Evolutionary conservation across 1,284 basidiomycete genomes (phyloP).

Genomic region (Anthracocystis panici-leucophaei): DNA sequence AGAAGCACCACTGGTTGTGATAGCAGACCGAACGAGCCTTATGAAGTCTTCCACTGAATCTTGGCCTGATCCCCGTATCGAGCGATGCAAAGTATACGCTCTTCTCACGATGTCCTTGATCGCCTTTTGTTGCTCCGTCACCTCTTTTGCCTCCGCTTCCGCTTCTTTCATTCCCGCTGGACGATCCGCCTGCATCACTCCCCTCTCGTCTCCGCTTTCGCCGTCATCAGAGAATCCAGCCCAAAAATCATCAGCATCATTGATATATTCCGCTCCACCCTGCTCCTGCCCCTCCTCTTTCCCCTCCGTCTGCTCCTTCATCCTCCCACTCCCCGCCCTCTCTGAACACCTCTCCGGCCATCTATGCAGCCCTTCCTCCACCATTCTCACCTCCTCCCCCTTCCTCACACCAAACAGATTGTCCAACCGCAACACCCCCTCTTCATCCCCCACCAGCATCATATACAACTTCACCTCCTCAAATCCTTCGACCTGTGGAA

Average conservation of each 20-base stretch:
- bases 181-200: neutral
- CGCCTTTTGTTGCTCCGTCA: slow-evolving; percentile 12
- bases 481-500: neutral
- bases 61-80: neutral
- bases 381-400: neutral
- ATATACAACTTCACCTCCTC: slow-evolving; percentile 7
- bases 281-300: neutral
- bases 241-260: slow-evolving; percentile 49
- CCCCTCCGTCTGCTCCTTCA: neutral
- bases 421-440: slow-evolving; percentile 16
- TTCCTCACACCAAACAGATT: slow-evolving; percentile 19
- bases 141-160: neutral
- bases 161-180: neutral
- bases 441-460: neutral
- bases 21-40: slow-evolving; percentile 11
- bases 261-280: slow-evolving; percentile 42
- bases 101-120: slow-evolving; percentile 37
- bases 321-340: neutral
- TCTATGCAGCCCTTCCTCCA: neutral
- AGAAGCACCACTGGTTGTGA: neutral
- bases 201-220: neutral
- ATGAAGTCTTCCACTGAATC: slow-evolving; percentile 17
- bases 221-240: slow-evolving; percentile 42
- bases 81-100: slow-evolving; percentile 24
- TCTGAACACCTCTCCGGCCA: slow-evolving; percentile 5